phyloP scores from a whole-genome alignment of 2,329 filamentous ascomycete species.

The Trichoderma harzianum region DNA sequence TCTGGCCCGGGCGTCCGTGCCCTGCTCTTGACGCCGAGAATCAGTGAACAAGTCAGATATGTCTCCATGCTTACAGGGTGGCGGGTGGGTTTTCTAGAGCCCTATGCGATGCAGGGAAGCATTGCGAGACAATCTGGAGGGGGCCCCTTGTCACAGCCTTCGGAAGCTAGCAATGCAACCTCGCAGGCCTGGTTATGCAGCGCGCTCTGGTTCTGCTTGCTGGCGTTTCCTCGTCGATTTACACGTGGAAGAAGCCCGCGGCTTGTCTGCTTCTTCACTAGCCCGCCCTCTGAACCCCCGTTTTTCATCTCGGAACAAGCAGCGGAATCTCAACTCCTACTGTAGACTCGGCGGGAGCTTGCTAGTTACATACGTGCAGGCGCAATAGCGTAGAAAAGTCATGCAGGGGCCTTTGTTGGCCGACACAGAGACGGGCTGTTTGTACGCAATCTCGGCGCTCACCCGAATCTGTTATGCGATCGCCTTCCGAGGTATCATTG shows the following conservation, averaged over 20 bases:
- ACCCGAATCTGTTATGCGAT: not conserved
- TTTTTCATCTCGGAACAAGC: not conserved
- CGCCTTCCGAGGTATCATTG: not conserved
- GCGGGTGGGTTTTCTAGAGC: conserved; percentile 1
- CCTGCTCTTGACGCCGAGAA: not conserved
- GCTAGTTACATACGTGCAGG: not conserved
- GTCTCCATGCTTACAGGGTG: not conserved
- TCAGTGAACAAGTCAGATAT: not conserved
- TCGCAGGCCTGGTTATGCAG: not conserved
- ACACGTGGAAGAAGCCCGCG: not conserved
- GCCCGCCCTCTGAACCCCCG: not conserved
- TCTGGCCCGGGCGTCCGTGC: not conserved
- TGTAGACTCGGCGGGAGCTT: not conserved
- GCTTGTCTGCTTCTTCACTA: not conserved
- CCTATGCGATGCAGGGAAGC: conserved; percentile 3
- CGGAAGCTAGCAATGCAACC: not conserved
- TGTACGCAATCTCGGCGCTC: not conserved
- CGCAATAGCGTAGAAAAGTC: not conserved
- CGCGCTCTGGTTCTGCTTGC: not conserved
- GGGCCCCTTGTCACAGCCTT: not conserved
- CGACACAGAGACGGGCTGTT: not conserved
- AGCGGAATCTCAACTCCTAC: not conserved
- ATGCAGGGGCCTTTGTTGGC: not conserved
- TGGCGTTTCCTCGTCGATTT: not conserved
- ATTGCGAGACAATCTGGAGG: not conserved